Percentiles rank a stretch among this genome's conserved stretches.
Conservation (phyloP, 2,329 filamentous ascomycete genomes). For the Cordyceps militaris region DNA sequence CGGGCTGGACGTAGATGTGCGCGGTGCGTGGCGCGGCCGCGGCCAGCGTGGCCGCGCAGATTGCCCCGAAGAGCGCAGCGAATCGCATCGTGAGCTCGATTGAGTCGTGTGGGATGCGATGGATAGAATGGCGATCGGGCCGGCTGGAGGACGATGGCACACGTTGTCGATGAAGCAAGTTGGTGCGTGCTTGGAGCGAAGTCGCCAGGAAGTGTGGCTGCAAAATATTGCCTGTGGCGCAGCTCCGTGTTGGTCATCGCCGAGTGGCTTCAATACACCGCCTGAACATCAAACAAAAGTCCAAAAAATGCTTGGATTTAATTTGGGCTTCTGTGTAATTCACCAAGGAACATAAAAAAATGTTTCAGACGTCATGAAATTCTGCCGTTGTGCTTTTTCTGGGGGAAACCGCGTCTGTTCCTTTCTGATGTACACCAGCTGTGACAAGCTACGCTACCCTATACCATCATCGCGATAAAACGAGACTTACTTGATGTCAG, state of each 20-base stretch:
- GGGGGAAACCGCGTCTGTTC: not conserved
- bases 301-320: no score
- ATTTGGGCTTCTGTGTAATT: no score
- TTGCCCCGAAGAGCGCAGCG: constrained; percentile 31
- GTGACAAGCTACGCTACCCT: not conserved
- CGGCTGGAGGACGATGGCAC: not conserved
- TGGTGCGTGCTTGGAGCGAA: not conserved
- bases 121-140: not conserved
- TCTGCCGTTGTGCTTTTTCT: no score
- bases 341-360: no score
- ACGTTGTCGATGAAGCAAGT: not conserved
- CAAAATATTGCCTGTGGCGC: no score
- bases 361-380: no score
- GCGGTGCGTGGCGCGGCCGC: constrained; percentile 37
- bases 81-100: constrained; percentile 33
- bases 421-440: not conserved
- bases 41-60: constrained; percentile 36
- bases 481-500: not conserved
- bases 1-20: constrained; percentile 48
- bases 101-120: not conserved
- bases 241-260: no score
- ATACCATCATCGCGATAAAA: not conserved
- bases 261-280: no score
- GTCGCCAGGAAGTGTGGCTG: no score
- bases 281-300: no score